These are phyloP conservation scores for Priceomyces medius DNA, from an alignment of 805 yeast species.

Conservation along the genomic window DNA sequence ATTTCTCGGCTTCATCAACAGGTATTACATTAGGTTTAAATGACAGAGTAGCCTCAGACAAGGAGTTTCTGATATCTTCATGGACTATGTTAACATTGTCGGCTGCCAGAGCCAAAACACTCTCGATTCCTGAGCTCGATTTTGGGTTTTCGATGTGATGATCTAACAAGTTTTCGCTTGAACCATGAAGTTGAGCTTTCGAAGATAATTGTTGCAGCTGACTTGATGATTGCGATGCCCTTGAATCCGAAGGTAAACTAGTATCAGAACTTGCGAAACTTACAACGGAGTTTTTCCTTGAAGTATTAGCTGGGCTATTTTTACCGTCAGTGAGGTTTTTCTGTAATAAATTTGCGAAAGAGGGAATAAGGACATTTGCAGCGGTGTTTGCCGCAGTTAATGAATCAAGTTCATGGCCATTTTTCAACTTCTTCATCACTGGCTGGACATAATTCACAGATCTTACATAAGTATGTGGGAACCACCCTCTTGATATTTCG, in stretches of 20 bases:
- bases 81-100: not conserved
- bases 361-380: constrained; percentile 44
- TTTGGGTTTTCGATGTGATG: not conserved
- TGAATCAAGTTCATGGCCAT: constrained; percentile 40
- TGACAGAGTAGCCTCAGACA: not conserved
- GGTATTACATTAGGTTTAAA: constrained; percentile 2
- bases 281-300: constrained; percentile 48
- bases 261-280: constrained; percentile 49
- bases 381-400: constrained; percentile 48
- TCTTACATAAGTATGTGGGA: constrained; percentile 65
- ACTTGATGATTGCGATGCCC: constrained; percentile 6
- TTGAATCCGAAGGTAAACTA: constrained; percentile 24
- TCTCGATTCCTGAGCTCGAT: not conserved
- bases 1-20: constrained; percentile 29
- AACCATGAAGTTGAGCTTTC: not conserved
- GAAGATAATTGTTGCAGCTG: constrained; percentile 1
- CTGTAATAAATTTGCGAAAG: constrained; percentile 36
- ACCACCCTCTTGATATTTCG: constrained; percentile 72
- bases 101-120: not conserved
- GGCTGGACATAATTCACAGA: constrained; percentile 45
- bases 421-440: constrained; percentile 35
- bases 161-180: not conserved
- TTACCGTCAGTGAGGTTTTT: constrained; percentile 36
- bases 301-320: constrained; percentile 30
- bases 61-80: not conserved